These are phyloP conservation scores for Geranium rotundifolium DNA, from an alignment of 345 rosid genomes.

Conservation along the genomic window DNA sequence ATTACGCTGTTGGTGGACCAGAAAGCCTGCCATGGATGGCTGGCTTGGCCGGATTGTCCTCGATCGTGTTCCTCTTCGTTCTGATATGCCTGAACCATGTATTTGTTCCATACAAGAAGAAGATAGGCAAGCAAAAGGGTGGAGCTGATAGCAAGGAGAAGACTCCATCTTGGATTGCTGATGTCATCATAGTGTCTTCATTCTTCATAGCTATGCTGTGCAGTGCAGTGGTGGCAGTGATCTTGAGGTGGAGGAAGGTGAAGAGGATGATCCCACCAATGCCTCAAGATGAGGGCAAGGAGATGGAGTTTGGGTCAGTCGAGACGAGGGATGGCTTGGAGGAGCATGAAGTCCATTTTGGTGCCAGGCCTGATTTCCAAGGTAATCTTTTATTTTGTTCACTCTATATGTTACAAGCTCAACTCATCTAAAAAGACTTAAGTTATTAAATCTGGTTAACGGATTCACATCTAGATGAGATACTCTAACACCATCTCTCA, in stretches of 20 bases:
- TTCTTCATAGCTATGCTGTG: constrained; percentile 34
- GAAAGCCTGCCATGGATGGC: constrained; percentile 36
- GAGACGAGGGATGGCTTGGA: constrained; percentile 19
- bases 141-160: constrained; percentile 25
- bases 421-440: too few species aligned
- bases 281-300: constrained; percentile 20
- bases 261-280: constrained; percentile 24
- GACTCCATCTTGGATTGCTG: constrained; percentile 56
- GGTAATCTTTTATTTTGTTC: constrained; percentile 24
- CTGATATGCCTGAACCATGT: constrained; percentile 41
- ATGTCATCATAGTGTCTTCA: constrained; percentile 43
- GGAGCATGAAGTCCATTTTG: constrained; percentile 51
- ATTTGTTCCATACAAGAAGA: constrained; percentile 38
- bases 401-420: background rate
- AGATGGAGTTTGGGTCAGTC: constrained; percentile 13
- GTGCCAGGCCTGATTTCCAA: constrained; percentile 62
- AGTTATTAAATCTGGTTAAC: too few species aligned
- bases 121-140: constrained; percentile 5
- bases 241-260: constrained; percentile 48
- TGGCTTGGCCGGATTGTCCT: constrained; percentile 28
- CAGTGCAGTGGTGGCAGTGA: constrained; percentile 27
- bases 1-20: constrained; percentile 33
- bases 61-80: constrained; percentile 32
- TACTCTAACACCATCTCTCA: too few species aligned
- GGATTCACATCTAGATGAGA: too few species aligned